phyloP scores from a whole-genome alignment of 73 alveolate genomes.

The Stentor roeselii region DNA sequence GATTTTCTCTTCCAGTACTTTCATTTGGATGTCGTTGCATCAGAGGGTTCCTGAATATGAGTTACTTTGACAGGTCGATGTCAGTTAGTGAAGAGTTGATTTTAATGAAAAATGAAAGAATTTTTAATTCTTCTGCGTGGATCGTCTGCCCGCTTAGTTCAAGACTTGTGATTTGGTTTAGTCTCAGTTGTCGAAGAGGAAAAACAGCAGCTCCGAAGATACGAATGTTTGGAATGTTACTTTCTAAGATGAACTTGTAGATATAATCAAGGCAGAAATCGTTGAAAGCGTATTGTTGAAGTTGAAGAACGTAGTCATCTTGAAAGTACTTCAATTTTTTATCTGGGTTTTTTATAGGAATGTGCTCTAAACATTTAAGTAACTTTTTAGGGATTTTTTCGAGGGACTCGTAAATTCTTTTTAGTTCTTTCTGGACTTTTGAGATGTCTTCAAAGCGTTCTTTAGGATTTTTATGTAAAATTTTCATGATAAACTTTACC shows the following conservation, averaged over 20 bases:
- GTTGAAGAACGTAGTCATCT: neutral
- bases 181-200: slow-evolving; percentile 13
- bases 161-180: neutral
- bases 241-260: slow-evolving; percentile 8
- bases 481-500: slow-evolving; percentile 48
- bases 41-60: slow-evolving; percentile 2
- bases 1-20: neutral
- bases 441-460: slow-evolving; percentile 32
- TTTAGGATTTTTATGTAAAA: slow-evolving; percentile 42
- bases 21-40: neutral
- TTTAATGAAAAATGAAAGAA: neutral
- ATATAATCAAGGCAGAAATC: slow-evolving; percentile 25
- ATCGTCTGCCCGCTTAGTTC: neutral
- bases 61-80: slow-evolving; percentile 23
- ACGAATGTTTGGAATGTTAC: slow-evolving; percentile 9
- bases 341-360: neutral
- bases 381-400: slow-evolving; percentile 47
- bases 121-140: slow-evolving; percentile 26
- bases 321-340: neutral
- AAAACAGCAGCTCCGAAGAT: slow-evolving; percentile 15
- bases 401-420: slow-evolving; percentile 38
- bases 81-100: slow-evolving; percentile 17
- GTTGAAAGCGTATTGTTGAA: neutral
- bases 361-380: slow-evolving; percentile 49
- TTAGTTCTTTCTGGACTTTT: slow-evolving; percentile 41